Percentiles rank a stretch among this genome's conserved stretches.
phyloP scores from a whole-genome alignment of 208 protist genomes.

The Trypanosoma congolense region DNA sequence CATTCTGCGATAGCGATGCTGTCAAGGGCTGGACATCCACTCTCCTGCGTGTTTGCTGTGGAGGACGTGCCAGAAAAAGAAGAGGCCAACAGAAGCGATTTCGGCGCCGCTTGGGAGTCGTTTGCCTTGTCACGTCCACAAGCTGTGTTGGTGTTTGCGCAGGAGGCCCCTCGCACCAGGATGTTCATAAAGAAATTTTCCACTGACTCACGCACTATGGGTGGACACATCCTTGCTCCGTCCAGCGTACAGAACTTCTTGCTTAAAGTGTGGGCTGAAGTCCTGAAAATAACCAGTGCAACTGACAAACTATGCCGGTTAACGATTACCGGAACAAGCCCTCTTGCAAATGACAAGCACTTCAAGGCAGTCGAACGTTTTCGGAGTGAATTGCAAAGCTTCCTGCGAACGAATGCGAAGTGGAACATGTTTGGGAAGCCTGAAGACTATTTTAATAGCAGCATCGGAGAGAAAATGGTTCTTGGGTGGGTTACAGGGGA shows the following conservation, averaged over 20 bases:
- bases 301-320: neutral
- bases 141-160: neutral
- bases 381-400: conserved; percentile 13
- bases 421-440: neutral
- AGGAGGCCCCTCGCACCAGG: neutral
- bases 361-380: conserved; percentile 32
- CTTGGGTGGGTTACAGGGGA: conserved; percentile 38
- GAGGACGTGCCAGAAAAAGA: neutral
- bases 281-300: neutral
- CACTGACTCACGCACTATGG: neutral
- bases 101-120: neutral
- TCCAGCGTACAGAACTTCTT: neutral
- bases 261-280: neutral
- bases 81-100: neutral
- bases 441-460: conserved; percentile 15
- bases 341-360: conserved; percentile 23
- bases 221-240: neutral
- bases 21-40: neutral
- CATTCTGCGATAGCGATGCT: neutral
- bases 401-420: no score
- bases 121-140: neutral
- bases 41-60: neutral
- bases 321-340: neutral
- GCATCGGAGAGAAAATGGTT: conserved; percentile 30
- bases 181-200: neutral